A percentile compares a stretch with the other conserved stretches of the same genome.
Conservation (phyloP, 2,329 filamentous ascomycete species). For the Didymella segeticola region DNA sequence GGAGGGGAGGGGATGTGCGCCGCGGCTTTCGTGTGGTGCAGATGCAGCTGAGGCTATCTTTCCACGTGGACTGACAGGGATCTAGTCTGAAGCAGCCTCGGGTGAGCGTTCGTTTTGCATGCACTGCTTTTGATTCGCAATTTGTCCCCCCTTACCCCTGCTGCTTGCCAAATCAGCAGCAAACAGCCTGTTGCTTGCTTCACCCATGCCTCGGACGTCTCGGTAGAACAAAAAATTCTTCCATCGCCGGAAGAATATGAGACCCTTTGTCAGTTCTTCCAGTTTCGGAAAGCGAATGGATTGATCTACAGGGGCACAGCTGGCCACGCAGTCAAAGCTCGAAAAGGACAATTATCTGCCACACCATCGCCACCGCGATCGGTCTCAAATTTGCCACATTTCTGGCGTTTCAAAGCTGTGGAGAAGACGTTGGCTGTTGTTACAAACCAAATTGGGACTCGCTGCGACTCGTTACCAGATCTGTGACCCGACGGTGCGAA, state of each 20-base stretch:
- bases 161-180: constrained; percentile 22
- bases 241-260: constrained; percentile 10
- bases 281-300: constrained; percentile 2
- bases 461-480: constrained; percentile 6
- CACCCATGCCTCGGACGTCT: constrained; percentile 18
- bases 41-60: constrained; percentile 29
- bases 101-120: constrained; percentile 27
- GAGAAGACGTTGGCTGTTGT: constrained; percentile 22
- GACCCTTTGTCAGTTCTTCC: constrained; percentile 15
- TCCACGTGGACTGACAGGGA: constrained; percentile 43
- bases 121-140: constrained; percentile 34
- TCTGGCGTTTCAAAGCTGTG: constrained; percentile 31
- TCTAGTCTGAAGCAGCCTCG: constrained; percentile 24
- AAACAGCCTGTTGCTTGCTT: constrained; percentile 15
- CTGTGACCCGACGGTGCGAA: constrained; percentile 9
- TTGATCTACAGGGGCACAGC: constrained; percentile 30
- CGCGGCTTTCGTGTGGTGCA: constrained; percentile 2
- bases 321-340: constrained; percentile 25
- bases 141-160: constrained; percentile 31
- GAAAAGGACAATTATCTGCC: constrained; percentile 17
- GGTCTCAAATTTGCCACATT: constrained; percentile 20
- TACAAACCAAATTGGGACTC: constrained; percentile 21
- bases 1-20: constrained; percentile 9
- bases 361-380: constrained; percentile 27
- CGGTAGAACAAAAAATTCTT: constrained; percentile 20